phyloP scores from a whole-genome alignment of 2,329 filamentous ascomycete species.

The Leptographium galeiforme region DNA sequence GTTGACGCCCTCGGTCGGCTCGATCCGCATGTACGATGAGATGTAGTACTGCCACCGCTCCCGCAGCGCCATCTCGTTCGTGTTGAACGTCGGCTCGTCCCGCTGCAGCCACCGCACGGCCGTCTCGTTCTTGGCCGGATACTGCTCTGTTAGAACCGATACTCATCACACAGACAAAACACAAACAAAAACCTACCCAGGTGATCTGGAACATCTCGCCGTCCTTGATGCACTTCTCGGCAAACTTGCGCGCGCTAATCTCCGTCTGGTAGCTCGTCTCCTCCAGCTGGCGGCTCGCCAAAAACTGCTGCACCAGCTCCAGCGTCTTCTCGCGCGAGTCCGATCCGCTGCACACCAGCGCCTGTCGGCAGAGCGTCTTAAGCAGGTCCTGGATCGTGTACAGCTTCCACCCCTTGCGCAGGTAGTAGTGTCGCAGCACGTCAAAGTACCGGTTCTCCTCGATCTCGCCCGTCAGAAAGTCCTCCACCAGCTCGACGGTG shows the following conservation, averaged over 20 bases:
- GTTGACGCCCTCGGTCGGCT: conserved; percentile 70
- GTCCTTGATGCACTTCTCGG: conserved; percentile 86
- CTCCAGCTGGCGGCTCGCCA: conserved; percentile 65
- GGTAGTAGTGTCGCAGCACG: conserved; percentile 79
- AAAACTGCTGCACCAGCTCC: conserved; percentile 79
- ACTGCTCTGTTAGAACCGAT: conserved; percentile 28
- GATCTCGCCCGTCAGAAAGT: conserved; percentile 68
- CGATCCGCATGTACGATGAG: conserved; percentile 76
- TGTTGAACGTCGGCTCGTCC: conserved; percentile 67
- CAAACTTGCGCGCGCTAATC: conserved; percentile 79
- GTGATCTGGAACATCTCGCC: conserved; percentile 81
- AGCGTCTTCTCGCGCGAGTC: conserved; percentile 89
- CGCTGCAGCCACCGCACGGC: conserved; percentile 58
- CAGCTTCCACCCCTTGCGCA: conserved; percentile 80
- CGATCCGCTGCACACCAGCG: conserved; percentile 66
- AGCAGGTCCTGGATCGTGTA: conserved; percentile 89
- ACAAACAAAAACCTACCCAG: conserved; percentile 53
- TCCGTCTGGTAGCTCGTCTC: conserved; percentile 84
- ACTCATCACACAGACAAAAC: not conserved
- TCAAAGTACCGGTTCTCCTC: conserved; percentile 81
- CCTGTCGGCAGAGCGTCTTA: conserved; percentile 66
- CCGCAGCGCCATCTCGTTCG: conserved; percentile 73
- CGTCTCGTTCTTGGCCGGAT: conserved; percentile 53
- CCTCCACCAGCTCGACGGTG: conserved; percentile 73
- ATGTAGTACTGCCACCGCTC: conserved; percentile 93